phyloP scores from a whole-genome alignment of 139 green algal species.

The Chlorella sp. region DNA sequence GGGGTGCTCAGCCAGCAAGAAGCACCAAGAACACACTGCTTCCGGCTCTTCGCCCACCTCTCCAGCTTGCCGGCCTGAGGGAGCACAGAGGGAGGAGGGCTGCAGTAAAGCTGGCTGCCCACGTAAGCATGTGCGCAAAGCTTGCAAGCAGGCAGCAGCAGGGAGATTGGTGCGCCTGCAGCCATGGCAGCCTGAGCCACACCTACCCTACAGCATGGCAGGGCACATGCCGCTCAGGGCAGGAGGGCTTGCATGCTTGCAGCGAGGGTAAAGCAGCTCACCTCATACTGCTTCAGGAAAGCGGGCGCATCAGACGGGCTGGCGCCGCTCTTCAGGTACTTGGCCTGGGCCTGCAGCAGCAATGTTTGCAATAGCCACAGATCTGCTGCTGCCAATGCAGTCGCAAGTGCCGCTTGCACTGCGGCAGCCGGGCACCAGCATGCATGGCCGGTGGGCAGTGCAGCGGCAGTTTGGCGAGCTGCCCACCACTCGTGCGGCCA shows the following conservation, averaged over 20 bases:
- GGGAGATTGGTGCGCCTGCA: too few relatives aligned
- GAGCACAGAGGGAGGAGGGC: neutral
- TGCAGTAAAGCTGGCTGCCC: too few relatives aligned
- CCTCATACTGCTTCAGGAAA: slow-evolving; percentile 52
- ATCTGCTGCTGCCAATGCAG: neutral
- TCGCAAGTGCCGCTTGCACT: neutral
- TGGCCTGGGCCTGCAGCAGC: slow-evolving; percentile 2
- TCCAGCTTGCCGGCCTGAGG: slow-evolving; percentile 42
- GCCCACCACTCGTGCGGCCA: too few relatives aligned
- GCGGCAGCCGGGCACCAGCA: neutral
- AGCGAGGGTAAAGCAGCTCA: neutral
- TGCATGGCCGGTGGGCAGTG: too few relatives aligned
- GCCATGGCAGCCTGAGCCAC: too few relatives aligned
- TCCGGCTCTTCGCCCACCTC: slow-evolving; percentile 51
- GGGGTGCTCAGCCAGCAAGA: neutral
- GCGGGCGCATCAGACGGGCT: slow-evolving; percentile 31
- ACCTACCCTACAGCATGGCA: too few relatives aligned
- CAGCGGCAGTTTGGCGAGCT: too few relatives aligned
- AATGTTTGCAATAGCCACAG: neutral
- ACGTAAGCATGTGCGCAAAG: too few relatives aligned
- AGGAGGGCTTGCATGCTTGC: too few relatives aligned
- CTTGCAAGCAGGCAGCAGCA: too few relatives aligned
- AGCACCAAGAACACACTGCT: too few relatives aligned
- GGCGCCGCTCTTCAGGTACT: slow-evolving; percentile 40
- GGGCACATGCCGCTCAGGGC: too few relatives aligned